Base-by-base conservation (phyloP, 2,329 filamentous ascomycete species). In the Lecanosticta acicola region DNA sequence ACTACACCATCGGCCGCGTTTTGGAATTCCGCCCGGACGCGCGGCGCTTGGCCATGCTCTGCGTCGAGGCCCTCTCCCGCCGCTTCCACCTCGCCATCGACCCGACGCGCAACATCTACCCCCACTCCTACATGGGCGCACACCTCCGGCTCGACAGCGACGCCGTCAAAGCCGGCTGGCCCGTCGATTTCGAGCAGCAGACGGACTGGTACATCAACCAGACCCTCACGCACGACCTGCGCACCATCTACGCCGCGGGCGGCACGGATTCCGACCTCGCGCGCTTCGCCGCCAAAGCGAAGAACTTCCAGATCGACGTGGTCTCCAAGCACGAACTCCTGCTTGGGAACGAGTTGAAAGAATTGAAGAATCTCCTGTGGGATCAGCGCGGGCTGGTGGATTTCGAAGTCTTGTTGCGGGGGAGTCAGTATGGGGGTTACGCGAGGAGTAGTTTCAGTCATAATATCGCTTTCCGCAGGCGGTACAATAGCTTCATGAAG, bases 381-480 rank as follows among this genome's bases (percentile, higher is more conserved):
- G 39, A 41, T 20, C 39, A 41, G 26, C 39, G 39, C 13, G 39
- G 19, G 11, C 39, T 41, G 5, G 20, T 41, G 11, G 39, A 41
- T 33, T 41, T 41, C 17, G 39, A 41, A 21, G 24, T 41, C 4
- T 21, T 41, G 39, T 20, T 41, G 13, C 33, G 18, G 18, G 39
- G 16, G 11, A 41, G 21, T 33, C 26, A 29, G 26, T 41, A 41
- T 33, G 39, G 39, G 4, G 39, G 39, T 4, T 41, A 41, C 16
- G 39, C 39, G 13, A 29, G 39, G 26, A 41, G 39, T 33, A 32
- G 21, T 33, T 41, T 41, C 21, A 41, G 39, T 21, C 39, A 41
- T 21, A 41, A 41, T 20, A 41, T 41, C 26, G 39, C 39, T 17
- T 41, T 41, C 21, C 39, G 39, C 4, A 4, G 39, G 14, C 18